phyloP scores from a whole-genome alignment of 2,329 filamentous ascomycete genomes.

The Scedosporium aurantiacum region DNA sequence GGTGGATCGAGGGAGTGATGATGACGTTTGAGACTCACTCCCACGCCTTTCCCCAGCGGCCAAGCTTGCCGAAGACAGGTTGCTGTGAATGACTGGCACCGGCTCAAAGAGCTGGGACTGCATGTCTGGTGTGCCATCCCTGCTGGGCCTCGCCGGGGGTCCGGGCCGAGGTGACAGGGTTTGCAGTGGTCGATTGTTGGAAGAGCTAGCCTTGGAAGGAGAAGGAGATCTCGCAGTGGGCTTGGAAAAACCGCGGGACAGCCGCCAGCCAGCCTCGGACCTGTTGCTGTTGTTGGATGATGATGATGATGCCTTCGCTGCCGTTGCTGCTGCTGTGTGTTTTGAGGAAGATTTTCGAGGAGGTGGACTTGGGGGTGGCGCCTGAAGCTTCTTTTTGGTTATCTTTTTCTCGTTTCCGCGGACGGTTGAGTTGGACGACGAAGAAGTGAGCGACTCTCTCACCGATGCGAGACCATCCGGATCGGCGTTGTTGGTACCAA shows the following conservation, averaged over 20 bases:
- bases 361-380: constrained; percentile 47
- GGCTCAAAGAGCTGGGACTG: constrained; percentile 42
- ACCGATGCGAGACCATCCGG: constrained; percentile 52
- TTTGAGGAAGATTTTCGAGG: constrained; percentile 52
- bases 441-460: constrained; percentile 59
- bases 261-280: constrained; percentile 27
- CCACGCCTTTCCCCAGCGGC: constrained; percentile 30
- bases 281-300: constrained; percentile 12
- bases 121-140: constrained; percentile 55
- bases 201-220: constrained; percentile 20
- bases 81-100: constrained; percentile 51
- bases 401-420: constrained; percentile 30
- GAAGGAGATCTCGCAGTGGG: constrained; percentile 20
- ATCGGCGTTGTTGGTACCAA: constrained; percentile 33
- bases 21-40: constrained; percentile 24
- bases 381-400: constrained; percentile 31
- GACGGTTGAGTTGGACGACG: constrained; percentile 61
- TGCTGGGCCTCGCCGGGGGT: constrained; percentile 52
- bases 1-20: constrained; percentile 22
- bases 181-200: constrained; percentile 10
- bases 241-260: constrained; percentile 19
- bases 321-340: constrained; percentile 18
- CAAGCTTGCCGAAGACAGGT: constrained; percentile 38
- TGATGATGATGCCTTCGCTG: constrained; percentile 12
- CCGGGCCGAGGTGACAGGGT: constrained; percentile 16